phyloP scores from a whole-genome alignment of 2,329 filamentous ascomycete genomes.

The Aspergillus intermedius region DNA sequence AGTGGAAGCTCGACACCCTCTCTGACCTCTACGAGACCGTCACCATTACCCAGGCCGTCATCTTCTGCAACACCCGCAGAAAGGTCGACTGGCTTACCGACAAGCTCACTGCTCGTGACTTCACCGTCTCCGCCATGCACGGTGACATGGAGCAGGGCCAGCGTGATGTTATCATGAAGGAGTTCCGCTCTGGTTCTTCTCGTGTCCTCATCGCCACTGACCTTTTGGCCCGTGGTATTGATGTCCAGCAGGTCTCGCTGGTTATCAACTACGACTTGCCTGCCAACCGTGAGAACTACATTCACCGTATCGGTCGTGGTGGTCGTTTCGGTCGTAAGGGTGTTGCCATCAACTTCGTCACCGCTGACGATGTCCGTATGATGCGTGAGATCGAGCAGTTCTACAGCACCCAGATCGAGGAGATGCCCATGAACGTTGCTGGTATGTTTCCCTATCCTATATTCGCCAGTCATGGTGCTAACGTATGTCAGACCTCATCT shows the following conservation, averaged over 20 bases:
- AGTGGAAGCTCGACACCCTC: slow-evolving; percentile 99
- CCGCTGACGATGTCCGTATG: slow-evolving; percentile 97
- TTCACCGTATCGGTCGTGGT: slow-evolving; percentile 98
- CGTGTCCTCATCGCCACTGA: slow-evolving; percentile 98
- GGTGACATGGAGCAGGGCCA: slow-evolving; percentile 98
- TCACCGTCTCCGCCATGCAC: slow-evolving; percentile 99
- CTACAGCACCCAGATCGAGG: slow-evolving; percentile 99
- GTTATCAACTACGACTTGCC: slow-evolving; percentile 99
- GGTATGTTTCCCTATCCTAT: slow-evolving; percentile 39
- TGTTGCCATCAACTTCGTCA: slow-evolving; percentile 99
- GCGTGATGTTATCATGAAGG: slow-evolving; percentile 99
- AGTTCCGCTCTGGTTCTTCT: slow-evolving; percentile 97
- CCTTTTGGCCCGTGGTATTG: slow-evolving; percentile 96
- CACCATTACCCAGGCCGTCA: slow-evolving; percentile 98
- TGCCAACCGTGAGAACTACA: slow-evolving; percentile 99
- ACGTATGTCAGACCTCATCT: slow-evolving; percentile 35
- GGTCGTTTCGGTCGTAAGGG: slow-evolving; percentile 99
- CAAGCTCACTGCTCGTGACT: slow-evolving; percentile 97
- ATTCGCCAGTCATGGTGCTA: slow-evolving; percentile 5
- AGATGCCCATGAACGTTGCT: slow-evolving; percentile 96
- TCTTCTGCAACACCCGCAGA: slow-evolving; percentile 99
- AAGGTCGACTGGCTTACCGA: slow-evolving; percentile 99
- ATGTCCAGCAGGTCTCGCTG: slow-evolving; percentile 98
- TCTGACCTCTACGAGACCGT: slow-evolving; percentile 99
- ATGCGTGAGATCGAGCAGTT: slow-evolving; percentile 99